Percentiles rank a stretch among this genome's conserved stretches.
Conservation (phyloP, 495 filamentous ascomycete species). For the Margaritispora aquatica region DNA sequence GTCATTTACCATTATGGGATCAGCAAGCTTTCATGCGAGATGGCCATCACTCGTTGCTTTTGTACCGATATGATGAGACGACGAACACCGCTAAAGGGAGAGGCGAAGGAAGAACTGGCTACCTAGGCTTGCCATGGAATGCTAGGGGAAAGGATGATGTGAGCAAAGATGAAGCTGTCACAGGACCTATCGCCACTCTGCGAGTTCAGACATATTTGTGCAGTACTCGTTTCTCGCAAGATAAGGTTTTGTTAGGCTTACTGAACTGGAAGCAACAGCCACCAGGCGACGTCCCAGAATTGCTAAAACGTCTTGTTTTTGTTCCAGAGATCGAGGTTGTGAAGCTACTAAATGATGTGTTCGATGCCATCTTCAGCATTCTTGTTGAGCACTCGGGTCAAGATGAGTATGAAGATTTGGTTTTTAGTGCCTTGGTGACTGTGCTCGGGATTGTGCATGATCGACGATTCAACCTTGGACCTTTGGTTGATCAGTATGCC, state of each 20-base stretch:
- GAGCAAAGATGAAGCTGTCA: slow-evolving; percentile 65
- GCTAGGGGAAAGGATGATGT: slow-evolving; percentile 56
- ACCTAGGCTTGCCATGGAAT: slow-evolving; percentile 76
- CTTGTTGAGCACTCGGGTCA: slow-evolving; percentile 82
- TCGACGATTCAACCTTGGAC: slow-evolving; percentile 83
- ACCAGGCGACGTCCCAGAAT: slow-evolving; percentile 58
- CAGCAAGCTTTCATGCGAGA: slow-evolving; percentile 87
- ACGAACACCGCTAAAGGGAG: slow-evolving; percentile 47
- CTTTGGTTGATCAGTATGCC: slow-evolving; percentile 88
- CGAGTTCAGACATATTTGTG: slow-evolving; percentile 83
- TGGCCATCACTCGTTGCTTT: slow-evolving; percentile 69
- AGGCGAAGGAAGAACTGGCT: slow-evolving; percentile 60
- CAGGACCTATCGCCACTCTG: slow-evolving; percentile 67
- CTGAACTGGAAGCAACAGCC: slow-evolving; percentile 78
- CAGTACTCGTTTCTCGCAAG: slow-evolving; percentile 93
- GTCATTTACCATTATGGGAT: slow-evolving; percentile 92
- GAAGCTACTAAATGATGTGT: slow-evolving; percentile 82
- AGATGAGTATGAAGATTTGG: slow-evolving; percentile 85
- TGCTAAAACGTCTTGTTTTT: slow-evolving; percentile 80
- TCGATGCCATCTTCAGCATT: slow-evolving; percentile 88
- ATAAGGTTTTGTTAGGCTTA: slow-evolving; percentile 78
- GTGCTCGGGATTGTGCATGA: slow-evolving; percentile 93
- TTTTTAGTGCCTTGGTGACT: slow-evolving; percentile 83
- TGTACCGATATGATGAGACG: slow-evolving; percentile 88
- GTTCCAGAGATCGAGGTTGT: slow-evolving; percentile 97